A percentile compares a stretch with the other conserved stretches of the same genome.
Conservation (phyloP, 768 basidiomycete species). For the Cytidiella melzeri region DNA sequence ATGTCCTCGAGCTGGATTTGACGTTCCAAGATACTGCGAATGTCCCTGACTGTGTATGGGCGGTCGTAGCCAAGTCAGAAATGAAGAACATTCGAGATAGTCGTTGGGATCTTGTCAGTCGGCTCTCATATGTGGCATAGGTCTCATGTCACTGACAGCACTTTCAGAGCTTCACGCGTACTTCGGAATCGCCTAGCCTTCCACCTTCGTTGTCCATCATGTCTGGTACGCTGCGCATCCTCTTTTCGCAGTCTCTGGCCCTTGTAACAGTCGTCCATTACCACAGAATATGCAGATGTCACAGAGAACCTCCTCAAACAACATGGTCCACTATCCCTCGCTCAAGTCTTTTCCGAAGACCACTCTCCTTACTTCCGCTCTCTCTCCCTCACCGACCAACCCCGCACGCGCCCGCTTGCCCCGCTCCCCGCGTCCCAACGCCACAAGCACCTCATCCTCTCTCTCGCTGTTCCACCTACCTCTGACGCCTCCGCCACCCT, state of each 20-base stretch:
- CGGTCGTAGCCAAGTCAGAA: slow-evolving; percentile 75
- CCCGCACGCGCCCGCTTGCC: slow-evolving; percentile 56
- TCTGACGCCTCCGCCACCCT: slow-evolving; percentile 43
- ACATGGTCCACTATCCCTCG: slow-evolving; percentile 42
- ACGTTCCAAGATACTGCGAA: slow-evolving; percentile 47
- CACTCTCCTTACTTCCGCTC: slow-evolving; percentile 78
- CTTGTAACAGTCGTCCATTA: slow-evolving; percentile 7
- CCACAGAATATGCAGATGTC: slow-evolving; percentile 75
- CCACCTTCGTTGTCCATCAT: slow-evolving; percentile 65
- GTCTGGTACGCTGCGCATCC: slow-evolving; percentile 45
- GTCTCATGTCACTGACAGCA: background rate
- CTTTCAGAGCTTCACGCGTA: slow-evolving; percentile 74
- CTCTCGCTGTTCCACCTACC: slow-evolving; percentile 48
- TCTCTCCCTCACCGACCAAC: slow-evolving; percentile 86
- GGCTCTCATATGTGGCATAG: slow-evolving; percentile 1
- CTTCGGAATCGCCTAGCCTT: slow-evolving; percentile 56
- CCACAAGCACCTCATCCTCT: slow-evolving; percentile 72
- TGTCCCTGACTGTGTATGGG: slow-evolving; percentile 75
- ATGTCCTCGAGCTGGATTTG: slow-evolving; percentile 76
- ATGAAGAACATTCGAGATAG: slow-evolving; percentile 58
- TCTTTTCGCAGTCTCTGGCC: background rate
- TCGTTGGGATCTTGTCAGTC: slow-evolving; percentile 86
- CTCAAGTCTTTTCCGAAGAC: slow-evolving; percentile 53
- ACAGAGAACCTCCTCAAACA: slow-evolving; percentile 73
- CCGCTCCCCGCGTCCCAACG: slow-evolving; percentile 45